Conservation (phyloP, 176 grass and related monocot genomes). For the Alopecurus myosuroides region DNA sequence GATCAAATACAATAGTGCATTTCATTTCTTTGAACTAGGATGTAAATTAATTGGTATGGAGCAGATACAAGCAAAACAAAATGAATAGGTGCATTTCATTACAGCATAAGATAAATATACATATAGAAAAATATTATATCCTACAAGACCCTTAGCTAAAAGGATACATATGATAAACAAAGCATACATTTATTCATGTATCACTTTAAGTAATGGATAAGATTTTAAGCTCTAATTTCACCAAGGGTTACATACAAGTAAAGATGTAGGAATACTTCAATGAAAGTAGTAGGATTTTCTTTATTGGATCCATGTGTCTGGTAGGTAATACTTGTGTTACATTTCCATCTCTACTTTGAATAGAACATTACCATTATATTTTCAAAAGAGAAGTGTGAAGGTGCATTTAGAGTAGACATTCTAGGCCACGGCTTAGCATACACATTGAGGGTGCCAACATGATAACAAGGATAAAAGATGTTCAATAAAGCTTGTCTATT, state of each 20-base stretch:
- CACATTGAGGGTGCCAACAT: background rate
- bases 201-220: background rate
- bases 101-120: background rate
- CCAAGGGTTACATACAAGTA: background rate
- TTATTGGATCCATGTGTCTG: background rate
- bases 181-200: background rate
- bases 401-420: constrained; percentile 4
- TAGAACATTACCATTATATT: background rate
- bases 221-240: background rate
- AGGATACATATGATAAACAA: background rate
- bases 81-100: background rate
- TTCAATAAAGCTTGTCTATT: background rate
- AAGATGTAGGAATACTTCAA: background rate
- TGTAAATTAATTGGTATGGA: background rate
- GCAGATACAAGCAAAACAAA: background rate
- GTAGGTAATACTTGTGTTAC: constrained; percentile 5
- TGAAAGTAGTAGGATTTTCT: background rate
- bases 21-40: constrained; percentile 19
- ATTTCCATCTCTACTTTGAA: background rate
- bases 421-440: background rate
- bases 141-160: constrained; percentile 19
- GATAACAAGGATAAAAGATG: background rate
- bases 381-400: background rate
- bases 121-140: background rate
- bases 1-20: constrained; percentile 10